Conservation (phyloP, 306 rosid genomes). For the Gillenia trifoliata region DNA sequence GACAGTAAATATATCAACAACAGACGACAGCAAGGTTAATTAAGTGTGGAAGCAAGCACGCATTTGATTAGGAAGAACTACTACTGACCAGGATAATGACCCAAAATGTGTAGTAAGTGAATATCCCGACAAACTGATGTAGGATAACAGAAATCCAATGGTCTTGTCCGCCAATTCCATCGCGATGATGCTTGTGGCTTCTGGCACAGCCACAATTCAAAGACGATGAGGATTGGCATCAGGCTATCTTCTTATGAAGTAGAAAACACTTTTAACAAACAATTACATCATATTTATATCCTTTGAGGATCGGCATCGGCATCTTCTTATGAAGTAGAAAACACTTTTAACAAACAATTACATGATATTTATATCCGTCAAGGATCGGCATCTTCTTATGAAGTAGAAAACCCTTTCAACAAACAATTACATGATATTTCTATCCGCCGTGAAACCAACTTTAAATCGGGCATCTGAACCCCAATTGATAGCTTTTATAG, state of each 20-base stretch:
- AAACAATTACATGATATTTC: neutral
- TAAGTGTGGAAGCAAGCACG: neutral
- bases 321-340: neutral
- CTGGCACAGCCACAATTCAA: slow-evolving; percentile 40
- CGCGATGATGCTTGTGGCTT: slow-evolving; percentile 18
- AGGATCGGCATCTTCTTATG: slow-evolving; percentile 6
- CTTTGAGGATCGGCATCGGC: slow-evolving; percentile 15
- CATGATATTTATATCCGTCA: too few species aligned
- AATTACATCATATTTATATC: neutral
- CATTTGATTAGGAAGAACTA: neutral
- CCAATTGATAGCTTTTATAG: too few species aligned
- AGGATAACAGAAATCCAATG: slow-evolving; percentile 70
- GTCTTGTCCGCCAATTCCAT: slow-evolving; percentile 91
- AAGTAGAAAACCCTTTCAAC: slow-evolving; percentile 6
- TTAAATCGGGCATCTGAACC: too few species aligned
- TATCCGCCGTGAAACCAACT: neutral
- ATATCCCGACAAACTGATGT: slow-evolving; percentile 68
- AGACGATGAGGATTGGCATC: slow-evolving; percentile 11
- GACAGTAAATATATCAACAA: neutral
- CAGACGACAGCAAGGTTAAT: slow-evolving; percentile 5
- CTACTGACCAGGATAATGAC: slow-evolving; percentile 80
- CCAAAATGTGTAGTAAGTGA: slow-evolving; percentile 92
- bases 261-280: slow-evolving; percentile 1
- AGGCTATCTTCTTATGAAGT: neutral
- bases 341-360: neutral